Base-by-base conservation (phyloP, 148 eudicot species). In the Rhododendron griersonianum region DNA sequence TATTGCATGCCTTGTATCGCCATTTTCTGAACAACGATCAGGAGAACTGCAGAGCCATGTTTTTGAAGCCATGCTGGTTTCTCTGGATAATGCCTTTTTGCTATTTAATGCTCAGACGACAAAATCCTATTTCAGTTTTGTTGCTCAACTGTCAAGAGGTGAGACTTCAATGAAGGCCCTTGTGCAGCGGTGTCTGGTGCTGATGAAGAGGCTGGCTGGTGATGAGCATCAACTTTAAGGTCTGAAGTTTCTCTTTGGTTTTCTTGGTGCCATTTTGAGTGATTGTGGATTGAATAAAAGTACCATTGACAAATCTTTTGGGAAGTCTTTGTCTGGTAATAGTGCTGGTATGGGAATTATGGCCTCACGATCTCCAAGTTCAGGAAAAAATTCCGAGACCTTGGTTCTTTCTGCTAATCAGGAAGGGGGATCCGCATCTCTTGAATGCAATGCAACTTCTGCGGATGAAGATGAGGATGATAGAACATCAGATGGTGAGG, bases 391-490 rank as follows among this genome's bases (percentile, higher is more conserved):
- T 87, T 89, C 98, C 14, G 96, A 93, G 61, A 86, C 92, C 55
- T 89, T 94, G 91, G 87, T 95, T 89, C 91, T 95, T 57, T 87
- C 96, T 89, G 86, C 94, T 86, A 92, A 88, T 88, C 98, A 93
- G 88, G 98, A 91, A 88, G 96, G 96, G 53, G 93, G 90, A 71
- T 84, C 96, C 41, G 85, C 91, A 41, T 84, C 96, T 76, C 89
- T 95, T 81, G 99, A 98, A 77, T 95, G 98, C 88, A 98, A 98
- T 93, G 95, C 98, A 85, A 94, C 98, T 89, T 98, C 98, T 86
- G 92, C 93, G 39, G 99, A 98, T 87, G 99, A 98, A 88, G 99
- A 95, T 86, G 99, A 98, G 89, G 98, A 98, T 91, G 99, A 98
- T 92, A 98, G 97, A 75, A 98, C 99, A 79, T 98, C 99, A 33